These are phyloP conservation scores for Cucurbita maxima DNA, from an alignment of 306 rosid genomes.

Conservation along the genomic window DNA sequence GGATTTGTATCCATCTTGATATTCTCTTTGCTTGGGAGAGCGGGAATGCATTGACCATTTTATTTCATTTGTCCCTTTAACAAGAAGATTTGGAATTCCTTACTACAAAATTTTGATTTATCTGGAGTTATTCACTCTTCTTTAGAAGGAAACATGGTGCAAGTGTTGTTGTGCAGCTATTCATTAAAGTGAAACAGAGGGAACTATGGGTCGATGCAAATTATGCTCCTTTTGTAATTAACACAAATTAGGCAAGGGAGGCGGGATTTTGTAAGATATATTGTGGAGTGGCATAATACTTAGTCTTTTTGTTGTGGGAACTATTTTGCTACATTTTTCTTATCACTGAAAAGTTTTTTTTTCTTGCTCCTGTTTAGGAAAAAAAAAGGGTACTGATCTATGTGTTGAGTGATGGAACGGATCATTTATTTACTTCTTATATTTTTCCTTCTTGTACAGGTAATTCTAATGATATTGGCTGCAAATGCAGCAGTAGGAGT, in stretches of 20 bases:
- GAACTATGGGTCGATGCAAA: background rate
- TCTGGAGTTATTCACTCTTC: background rate
- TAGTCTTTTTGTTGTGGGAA: background rate
- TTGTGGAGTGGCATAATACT: background rate
- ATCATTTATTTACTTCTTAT: background rate
- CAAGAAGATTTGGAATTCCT: background rate
- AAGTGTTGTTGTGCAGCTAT: background rate
- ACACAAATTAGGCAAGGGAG: background rate
- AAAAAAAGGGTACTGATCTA: background rate
- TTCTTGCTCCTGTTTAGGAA: background rate
- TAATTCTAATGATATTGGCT: slow-evolving; percentile 84
- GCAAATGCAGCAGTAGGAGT: slow-evolving; percentile 98
- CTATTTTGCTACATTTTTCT: background rate
- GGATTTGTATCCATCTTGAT: background rate
- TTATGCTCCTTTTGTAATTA: background rate
- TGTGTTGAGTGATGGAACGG: background rate
- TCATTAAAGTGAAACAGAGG: background rate
- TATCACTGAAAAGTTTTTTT: background rate
- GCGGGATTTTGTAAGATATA: background rate
- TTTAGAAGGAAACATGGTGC: background rate
- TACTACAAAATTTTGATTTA: background rate
- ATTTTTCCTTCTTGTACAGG: slow-evolving; percentile 25
- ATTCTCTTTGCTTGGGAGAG: background rate
- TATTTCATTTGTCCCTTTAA: background rate
- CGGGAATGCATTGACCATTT: background rate